These are phyloP conservation scores for Pezicula neosporulosa DNA, from an alignment of 2,329 filamentous ascomycete genomes.

Conservation along the genomic window DNA sequence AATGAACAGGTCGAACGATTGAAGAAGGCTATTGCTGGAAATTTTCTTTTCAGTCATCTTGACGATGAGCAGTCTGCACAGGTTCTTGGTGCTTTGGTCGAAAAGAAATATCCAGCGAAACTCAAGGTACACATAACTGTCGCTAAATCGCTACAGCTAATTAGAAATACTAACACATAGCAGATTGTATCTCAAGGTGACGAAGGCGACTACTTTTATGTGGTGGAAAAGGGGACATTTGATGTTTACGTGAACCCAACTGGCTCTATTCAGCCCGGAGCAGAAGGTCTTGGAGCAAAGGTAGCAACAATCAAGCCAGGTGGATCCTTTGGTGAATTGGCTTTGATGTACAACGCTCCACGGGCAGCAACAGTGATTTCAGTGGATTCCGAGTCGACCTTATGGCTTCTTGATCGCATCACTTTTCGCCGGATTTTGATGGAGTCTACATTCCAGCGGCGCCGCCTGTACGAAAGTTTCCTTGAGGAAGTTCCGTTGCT, in stretches of 20 bases:
- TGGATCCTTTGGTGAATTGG: slow-evolving; percentile 93
- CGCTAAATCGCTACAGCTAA: neutral
- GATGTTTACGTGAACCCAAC: slow-evolving; percentile 84
- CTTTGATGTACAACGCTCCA: slow-evolving; percentile 97
- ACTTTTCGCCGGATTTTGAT: slow-evolving; percentile 98
- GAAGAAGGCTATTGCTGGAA: slow-evolving; percentile 76
- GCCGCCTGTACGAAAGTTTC: slow-evolving; percentile 96
- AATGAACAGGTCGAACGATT: slow-evolving; percentile 77
- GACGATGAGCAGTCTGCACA: slow-evolving; percentile 89
- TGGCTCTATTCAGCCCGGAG: slow-evolving; percentile 74
- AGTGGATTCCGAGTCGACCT: slow-evolving; percentile 69
- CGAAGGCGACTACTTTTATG: slow-evolving; percentile 95
- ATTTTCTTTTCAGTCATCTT: slow-evolving; percentile 91
- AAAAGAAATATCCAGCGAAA: slow-evolving; percentile 93
- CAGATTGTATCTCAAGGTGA: slow-evolving; percentile 95
- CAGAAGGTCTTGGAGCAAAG: slow-evolving; percentile 77
- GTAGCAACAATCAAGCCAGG: slow-evolving; percentile 82
- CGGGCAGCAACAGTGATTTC: slow-evolving; percentile 92
- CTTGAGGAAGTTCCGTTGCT: slow-evolving; percentile 90
- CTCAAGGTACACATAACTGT: slow-evolving; percentile 50
- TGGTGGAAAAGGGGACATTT: slow-evolving; percentile 87
- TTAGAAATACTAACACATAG: slow-evolving; percentile 26
- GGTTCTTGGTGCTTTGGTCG: slow-evolving; percentile 84
- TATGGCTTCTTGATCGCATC: slow-evolving; percentile 93
- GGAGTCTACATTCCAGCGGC: slow-evolving; percentile 94